Evolutionary conservation across 2,329 filamentous ascomycete species (phyloP).

Genomic region (Fusarium haematococcum): DNA sequence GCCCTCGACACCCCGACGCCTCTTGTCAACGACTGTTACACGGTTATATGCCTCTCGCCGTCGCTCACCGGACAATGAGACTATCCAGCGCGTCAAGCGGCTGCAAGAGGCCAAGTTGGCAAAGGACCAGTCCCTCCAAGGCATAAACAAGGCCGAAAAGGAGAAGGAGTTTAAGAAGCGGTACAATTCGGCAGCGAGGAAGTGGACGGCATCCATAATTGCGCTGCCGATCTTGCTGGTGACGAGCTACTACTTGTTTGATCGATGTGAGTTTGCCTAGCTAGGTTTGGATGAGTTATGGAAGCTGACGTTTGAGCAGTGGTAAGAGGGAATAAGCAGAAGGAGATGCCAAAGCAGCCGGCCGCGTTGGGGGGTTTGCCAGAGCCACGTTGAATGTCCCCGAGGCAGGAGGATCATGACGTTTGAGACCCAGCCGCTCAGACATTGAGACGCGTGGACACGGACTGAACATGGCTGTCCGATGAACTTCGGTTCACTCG

Average conservation of each 20-base stretch:
- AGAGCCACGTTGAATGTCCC: neutral
- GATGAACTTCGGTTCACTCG: neutral
- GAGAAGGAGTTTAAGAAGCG: constrained; percentile 55
- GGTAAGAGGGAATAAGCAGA: constrained; percentile 47
- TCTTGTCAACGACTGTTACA: constrained; percentile 17
- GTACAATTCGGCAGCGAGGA: constrained; percentile 58
- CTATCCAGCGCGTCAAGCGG: neutral
- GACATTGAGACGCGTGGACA: neutral
- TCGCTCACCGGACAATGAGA: neutral
- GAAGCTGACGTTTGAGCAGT: constrained; percentile 37
- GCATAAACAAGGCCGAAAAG: constrained; percentile 27
- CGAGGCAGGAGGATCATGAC: neutral
- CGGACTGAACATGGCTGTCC: neutral
- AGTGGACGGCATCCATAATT: constrained; percentile 61
- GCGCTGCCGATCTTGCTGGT: constrained; percentile 66
- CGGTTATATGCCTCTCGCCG: neutral
- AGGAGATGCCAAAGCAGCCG: constrained; percentile 27
- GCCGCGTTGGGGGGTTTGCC: neutral
- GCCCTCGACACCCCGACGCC: constrained; percentile 1
- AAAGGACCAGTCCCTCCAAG: constrained; percentile 32
- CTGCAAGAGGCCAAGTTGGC: constrained; percentile 27
- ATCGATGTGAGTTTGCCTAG: constrained; percentile 55
- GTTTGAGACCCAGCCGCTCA: neutral
- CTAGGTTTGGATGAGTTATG: too few relatives aligned
- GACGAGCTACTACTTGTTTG: constrained; percentile 66